phyloP scores from a whole-genome alignment of 179 eudicot species.

The Beta lomatogona region DNA sequence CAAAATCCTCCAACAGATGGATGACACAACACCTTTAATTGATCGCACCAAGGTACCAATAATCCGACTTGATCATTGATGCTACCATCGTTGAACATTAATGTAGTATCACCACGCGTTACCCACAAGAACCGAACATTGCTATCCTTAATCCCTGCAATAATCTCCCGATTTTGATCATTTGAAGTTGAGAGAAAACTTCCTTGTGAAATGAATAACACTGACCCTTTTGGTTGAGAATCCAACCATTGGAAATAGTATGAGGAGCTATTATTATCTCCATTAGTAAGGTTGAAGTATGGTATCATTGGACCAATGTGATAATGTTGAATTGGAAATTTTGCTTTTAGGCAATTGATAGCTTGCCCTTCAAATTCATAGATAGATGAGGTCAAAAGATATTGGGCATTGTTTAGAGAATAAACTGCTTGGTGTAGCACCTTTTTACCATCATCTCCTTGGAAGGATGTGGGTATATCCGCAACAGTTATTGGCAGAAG shows the following conservation, averaged over 20 bases:
- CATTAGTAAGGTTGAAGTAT: slow-evolving; percentile 21
- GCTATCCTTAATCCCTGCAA: slow-evolving; percentile 41
- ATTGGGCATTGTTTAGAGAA: slow-evolving; percentile 37
- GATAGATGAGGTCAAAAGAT: slow-evolving; percentile 46
- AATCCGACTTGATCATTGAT: slow-evolving; percentile 33
- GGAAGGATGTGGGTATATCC: slow-evolving; percentile 45
- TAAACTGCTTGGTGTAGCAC: slow-evolving; percentile 15
- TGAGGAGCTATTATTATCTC: background rate
- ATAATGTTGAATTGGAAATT: slow-evolving; percentile 35
- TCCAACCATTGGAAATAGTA: slow-evolving; percentile 55
- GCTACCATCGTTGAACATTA: slow-evolving; percentile 9
- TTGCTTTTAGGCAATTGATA: slow-evolving; percentile 40
- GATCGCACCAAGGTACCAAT: slow-evolving; percentile 68
- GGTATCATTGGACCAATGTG: slow-evolving; percentile 58
- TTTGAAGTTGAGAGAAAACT: slow-evolving; percentile 57
- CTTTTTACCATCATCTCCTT: slow-evolving; percentile 29
- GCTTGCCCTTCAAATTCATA: slow-evolving; percentile 51
- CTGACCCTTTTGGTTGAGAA: slow-evolving; percentile 54
- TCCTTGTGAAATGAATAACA: slow-evolving; percentile 58
- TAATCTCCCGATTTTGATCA: slow-evolving; percentile 52
- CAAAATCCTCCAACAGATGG: slow-evolving; percentile 56
- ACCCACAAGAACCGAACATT: slow-evolving; percentile 57
- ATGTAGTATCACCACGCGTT: slow-evolving; percentile 38
- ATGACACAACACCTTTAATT: slow-evolving; percentile 51
- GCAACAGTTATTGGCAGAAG: slow-evolving; percentile 42